phyloP scores from a whole-genome alignment of 2,329 filamentous ascomycete species.

The Fusarium pseudocircinatum region DNA sequence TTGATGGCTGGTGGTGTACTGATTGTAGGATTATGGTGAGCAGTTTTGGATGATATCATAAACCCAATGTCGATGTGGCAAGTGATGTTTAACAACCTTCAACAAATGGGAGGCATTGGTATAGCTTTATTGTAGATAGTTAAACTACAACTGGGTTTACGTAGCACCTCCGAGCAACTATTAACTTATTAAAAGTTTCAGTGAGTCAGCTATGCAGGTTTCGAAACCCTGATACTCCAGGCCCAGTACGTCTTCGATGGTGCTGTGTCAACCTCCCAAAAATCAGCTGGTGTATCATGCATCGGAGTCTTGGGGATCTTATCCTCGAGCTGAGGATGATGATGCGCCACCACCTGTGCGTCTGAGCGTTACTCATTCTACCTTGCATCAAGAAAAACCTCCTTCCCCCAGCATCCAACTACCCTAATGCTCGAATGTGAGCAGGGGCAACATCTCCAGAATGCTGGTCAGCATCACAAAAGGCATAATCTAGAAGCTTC shows the following conservation, averaged over 20 bases:
- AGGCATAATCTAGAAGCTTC: background rate
- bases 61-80: background rate
- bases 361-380: no score
- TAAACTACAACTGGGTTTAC: background rate
- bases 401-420: no score
- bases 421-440: no score
- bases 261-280: background rate
- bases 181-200: background rate
- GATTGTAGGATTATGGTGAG: background rate
- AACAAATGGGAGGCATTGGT: background rate
- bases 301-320: no score
- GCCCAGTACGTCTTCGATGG: background rate
- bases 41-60: no score
- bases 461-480: background rate
- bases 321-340: no score
- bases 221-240: rapidly evolving
- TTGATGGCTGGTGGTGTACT: background rate
- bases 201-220: background rate
- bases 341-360: no score
- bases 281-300: background rate
- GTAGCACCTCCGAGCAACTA: background rate
- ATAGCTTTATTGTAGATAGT: background rate
- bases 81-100: background rate
- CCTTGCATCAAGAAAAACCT: no score
- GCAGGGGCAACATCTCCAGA: no score